Base-by-base conservation (phyloP, 345 rosid species). In the Kernera saxatilis region DNA sequence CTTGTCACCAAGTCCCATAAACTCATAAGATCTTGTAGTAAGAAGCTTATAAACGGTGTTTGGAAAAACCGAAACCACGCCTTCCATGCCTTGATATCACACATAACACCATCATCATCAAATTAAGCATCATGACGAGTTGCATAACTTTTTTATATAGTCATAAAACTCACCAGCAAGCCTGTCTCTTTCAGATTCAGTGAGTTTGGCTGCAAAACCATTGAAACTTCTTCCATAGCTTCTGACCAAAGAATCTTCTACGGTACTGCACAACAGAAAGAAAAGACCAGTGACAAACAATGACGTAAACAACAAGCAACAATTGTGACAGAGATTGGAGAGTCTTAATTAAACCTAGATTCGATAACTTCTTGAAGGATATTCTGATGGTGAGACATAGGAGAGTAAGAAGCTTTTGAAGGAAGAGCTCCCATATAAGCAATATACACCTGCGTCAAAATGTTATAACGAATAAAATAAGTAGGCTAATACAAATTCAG, bases 1-100 rank as follows among this genome's bases (percentile, higher is more conserved):
- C 2, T 69, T 79, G 36, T 60, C 72, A 37, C 49, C 60, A 9
- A 88, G 70, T 32, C 88, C 91, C 51, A 86, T 53, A 68, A 84
- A 86, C 37, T 82, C 85, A 82, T 86, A 88, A 5, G 89, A 88
- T 67, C 84, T 79, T 61, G 89, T 86, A 0, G 89, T 86, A 0
- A 67, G 80, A 45, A 73, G 78, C 8, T 83, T 61, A 22, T 61
- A 50, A 19, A 25, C 76, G 7, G 17, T 75, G 27, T 55, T 81
- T 9, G 88, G 88, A 18, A 83, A 83, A 4, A 86, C 78, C 3
- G 89, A 84, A 13, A 84, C 81, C 14, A 83, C 83, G 52, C 71
- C 82, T 44, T 79, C 44, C 75, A 70, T 74, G 14, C 77, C 87
- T 82, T 69, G 60, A 55, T 2, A 27, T 25, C 29, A 60, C 21